phyloP scores from a whole-genome alignment of 257 asterid species.

The Rehmannia glutinosa region DNA sequence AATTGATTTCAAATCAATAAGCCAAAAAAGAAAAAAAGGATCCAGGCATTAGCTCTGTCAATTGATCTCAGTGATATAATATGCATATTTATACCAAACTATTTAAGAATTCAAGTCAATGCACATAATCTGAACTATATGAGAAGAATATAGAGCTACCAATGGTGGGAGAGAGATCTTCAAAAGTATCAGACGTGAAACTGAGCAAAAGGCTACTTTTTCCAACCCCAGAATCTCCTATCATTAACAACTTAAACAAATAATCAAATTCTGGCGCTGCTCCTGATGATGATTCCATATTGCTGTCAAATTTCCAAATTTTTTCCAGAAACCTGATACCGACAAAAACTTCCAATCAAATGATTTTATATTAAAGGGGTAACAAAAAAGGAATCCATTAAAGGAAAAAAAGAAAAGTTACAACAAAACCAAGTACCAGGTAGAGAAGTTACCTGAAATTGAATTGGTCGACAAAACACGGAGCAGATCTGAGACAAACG shows the following conservation, averaged over 20 bases:
- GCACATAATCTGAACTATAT: neutral
- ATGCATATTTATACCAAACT: neutral
- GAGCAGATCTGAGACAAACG: slow-evolving; percentile 33
- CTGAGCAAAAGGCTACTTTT: slow-evolving; percentile 86
- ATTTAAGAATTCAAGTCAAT: neutral
- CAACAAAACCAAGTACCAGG: slow-evolving; percentile 9
- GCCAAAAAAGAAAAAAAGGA: neutral
- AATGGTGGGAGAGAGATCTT: slow-evolving; percentile 85
- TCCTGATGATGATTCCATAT: slow-evolving; percentile 42
- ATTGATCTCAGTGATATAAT: neutral
- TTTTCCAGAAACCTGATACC: slow-evolving; percentile 15
- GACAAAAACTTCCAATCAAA: neutral
- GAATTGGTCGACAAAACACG: neutral
- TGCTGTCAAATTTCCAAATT: neutral
- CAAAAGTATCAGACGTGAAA: slow-evolving; percentile 79
- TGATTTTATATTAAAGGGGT: too few relatives aligned
- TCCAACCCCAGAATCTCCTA: slow-evolving; percentile 98
- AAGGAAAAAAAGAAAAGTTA: neutral
- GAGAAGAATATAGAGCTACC: slow-evolving; percentile 28
- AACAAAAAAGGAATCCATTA: neutral
- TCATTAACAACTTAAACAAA: slow-evolving; percentile 52
- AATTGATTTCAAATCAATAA: neutral
- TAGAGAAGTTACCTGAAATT: slow-evolving; percentile 14
- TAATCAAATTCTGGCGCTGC: slow-evolving; percentile 48
- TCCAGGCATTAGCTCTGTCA: neutral